phyloP scores from a whole-genome alignment of 352 stramenopile species.

The Globisporangium recalcitrans region DNA sequence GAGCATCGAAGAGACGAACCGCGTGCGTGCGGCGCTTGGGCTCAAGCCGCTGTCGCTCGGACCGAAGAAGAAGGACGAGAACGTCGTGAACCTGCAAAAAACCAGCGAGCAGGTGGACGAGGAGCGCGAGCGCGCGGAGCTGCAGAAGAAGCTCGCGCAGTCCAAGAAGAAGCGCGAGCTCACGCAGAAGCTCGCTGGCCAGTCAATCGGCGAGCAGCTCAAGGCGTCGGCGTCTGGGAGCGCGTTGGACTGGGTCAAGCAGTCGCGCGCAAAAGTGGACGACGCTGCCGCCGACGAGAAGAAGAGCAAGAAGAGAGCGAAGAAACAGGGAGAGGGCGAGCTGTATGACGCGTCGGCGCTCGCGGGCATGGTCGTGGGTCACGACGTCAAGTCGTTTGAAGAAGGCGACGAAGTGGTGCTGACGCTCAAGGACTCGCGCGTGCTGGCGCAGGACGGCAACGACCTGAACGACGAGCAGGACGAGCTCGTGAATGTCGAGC shows the following conservation, averaged over 20 bases:
- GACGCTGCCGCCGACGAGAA: background rate
- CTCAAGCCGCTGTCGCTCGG: slow-evolving; percentile 67
- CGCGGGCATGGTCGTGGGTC: slow-evolving; percentile 86
- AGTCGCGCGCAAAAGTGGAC: slow-evolving; percentile 25
- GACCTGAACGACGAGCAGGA: slow-evolving; percentile 76
- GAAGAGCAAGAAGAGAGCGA: slow-evolving; percentile 13
- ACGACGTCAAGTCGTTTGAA: slow-evolving; percentile 85
- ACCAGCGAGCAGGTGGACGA: slow-evolving; percentile 45
- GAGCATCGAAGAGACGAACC: slow-evolving; percentile 82
- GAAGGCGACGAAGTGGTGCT: slow-evolving; percentile 90
- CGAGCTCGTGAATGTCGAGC: slow-evolving; percentile 82
- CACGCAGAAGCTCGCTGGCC: slow-evolving; percentile 56
- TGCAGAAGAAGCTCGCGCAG: slow-evolving; percentile 56
- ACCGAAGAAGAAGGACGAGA: slow-evolving; percentile 37
- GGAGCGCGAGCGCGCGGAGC: slow-evolving; percentile 37
- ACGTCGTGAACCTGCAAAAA: slow-evolving; percentile 67
- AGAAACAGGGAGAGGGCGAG: slow-evolving; percentile 15
- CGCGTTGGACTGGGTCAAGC: slow-evolving; percentile 74
- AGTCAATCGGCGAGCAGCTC: slow-evolving; percentile 75
- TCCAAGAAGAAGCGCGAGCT: slow-evolving; percentile 70
- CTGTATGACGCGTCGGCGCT: slow-evolving; percentile 73
- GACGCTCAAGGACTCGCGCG: slow-evolving; percentile 89
- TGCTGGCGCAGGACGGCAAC: slow-evolving; percentile 82
- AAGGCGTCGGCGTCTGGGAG: slow-evolving; percentile 24
- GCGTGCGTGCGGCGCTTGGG: slow-evolving; percentile 55